Evolutionary conservation across 2,329 filamentous ascomycete genomes (phyloP).

Genomic region (Microdochium bolleyi): DNA sequence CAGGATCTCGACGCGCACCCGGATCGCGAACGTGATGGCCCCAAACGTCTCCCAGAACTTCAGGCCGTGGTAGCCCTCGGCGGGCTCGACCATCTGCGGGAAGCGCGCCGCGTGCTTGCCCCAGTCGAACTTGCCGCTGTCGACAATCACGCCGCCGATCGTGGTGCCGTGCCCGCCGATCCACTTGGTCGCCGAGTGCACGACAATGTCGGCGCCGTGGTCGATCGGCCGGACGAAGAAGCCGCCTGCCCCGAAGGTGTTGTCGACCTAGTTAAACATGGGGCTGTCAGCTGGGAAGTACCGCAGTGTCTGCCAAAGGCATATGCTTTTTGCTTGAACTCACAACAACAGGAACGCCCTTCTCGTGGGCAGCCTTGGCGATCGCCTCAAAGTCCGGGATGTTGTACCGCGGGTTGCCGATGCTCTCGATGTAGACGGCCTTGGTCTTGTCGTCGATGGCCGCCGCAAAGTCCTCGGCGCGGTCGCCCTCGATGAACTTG

Average conservation of each 20-base stretch:
- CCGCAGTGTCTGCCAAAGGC: no score
- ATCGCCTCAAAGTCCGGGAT: slow-evolving; percentile 86
- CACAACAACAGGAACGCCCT: slow-evolving; percentile 58
- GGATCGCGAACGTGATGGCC: slow-evolving; percentile 71
- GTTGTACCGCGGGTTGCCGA: slow-evolving; percentile 91
- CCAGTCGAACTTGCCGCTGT: slow-evolving; percentile 93
- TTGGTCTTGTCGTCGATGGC: slow-evolving; percentile 91
- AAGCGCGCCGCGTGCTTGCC: slow-evolving; percentile 75
- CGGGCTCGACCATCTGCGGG: slow-evolving; percentile 85
- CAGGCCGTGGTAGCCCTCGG: slow-evolving; percentile 83
- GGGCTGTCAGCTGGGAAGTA: not conserved
- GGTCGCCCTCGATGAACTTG: slow-evolving; percentile 81
- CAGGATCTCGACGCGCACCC: slow-evolving; percentile 80
- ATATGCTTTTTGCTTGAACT: slow-evolving; percentile 12
- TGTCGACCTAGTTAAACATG: slow-evolving; percentile 62
- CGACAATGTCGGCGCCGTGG: slow-evolving; percentile 86
- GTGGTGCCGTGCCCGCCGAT: slow-evolving; percentile 94
- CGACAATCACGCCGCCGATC: slow-evolving; percentile 77
- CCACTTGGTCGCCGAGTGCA: slow-evolving; percentile 95
- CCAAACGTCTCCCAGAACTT: slow-evolving; percentile 95
- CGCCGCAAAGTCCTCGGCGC: slow-evolving; percentile 67
- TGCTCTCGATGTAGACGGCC: slow-evolving; percentile 84
- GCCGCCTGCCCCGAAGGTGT: slow-evolving; percentile 90
- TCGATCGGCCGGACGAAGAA: slow-evolving; percentile 83
- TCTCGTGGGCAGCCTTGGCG: slow-evolving; percentile 65